Evolutionary conservation across 257 asterid species (phyloP).

Genomic region (Scutellaria galericulata): DNA sequence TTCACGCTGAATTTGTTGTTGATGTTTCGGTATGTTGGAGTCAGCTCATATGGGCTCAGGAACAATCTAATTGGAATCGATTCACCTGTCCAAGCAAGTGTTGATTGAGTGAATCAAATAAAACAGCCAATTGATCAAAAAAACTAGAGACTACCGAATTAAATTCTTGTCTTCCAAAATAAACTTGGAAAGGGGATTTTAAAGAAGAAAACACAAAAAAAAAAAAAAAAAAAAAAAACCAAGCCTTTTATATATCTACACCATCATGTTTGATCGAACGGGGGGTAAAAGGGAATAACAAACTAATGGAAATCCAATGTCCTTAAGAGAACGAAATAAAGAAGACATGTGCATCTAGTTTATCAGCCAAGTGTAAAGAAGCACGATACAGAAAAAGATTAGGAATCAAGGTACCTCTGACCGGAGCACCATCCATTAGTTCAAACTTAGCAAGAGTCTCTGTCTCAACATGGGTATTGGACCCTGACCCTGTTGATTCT

Average conservation of each 20-base stretch:
- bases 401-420: slow-evolving; percentile 63
- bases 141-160: neutral
- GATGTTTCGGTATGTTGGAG: slow-evolving; percentile 86
- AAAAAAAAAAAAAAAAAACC: no score
- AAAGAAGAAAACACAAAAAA: no score
- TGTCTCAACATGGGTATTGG: slow-evolving; percentile 96
- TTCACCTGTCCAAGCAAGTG: slow-evolving; percentile 69
- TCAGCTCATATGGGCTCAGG: slow-evolving; percentile 95
- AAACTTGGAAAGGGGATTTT: neutral
- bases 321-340: neutral
- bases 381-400: neutral
- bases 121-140: neutral
- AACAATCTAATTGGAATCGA: slow-evolving; percentile 93
- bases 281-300: no score
- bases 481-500: slow-evolving; percentile 95
- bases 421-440: slow-evolving; percentile 99
- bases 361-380: neutral
- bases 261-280: no score
- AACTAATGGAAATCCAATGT: neutral
- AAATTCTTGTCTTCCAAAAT: neutral
- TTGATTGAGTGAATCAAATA: neutral
- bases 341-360: neutral
- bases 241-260: no score
- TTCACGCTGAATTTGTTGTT: slow-evolving; percentile 97
- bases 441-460: slow-evolving; percentile 99